Conservation (phyloP, 768 basidiomycete species). For the Phylloporus scabripes region DNA sequence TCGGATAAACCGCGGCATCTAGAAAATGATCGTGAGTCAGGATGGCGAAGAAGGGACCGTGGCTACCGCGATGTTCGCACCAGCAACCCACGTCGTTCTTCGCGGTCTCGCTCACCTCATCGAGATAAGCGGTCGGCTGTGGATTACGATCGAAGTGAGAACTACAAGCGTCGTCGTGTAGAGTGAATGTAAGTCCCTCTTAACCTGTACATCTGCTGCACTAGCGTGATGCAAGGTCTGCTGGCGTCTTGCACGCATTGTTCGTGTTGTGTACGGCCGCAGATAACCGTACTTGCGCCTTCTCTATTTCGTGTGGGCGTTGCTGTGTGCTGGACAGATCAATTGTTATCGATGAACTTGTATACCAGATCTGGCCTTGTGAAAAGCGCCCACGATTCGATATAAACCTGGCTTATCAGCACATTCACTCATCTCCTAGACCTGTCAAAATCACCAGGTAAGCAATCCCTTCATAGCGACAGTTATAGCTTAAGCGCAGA, state of each 20-base stretch:
- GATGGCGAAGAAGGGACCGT: slow-evolving; percentile 15
- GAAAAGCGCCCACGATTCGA: not conserved
- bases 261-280: no score
- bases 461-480: slow-evolving; percentile 5
- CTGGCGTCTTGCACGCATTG: not conserved
- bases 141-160: slow-evolving; percentile 30
- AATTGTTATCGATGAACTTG: slow-evolving; percentile 17
- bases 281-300: slow-evolving; percentile 1
- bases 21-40: slow-evolving; percentile 20
- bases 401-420: slow-evolving; percentile 12
- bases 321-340: slow-evolving; percentile 4
- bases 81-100: slow-evolving; percentile 24
- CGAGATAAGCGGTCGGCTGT: slow-evolving; percentile 19
- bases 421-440: not conserved
- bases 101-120: slow-evolving; percentile 32
- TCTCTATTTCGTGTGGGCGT: not conserved
- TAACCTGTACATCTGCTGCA: slow-evolving; percentile 4
- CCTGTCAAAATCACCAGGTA: slow-evolving; percentile 16
- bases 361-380: not conserved
- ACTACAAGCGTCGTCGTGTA: slow-evolving; percentile 50
- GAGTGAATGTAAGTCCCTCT: slow-evolving; percentile 36
- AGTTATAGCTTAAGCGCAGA: not conserved
- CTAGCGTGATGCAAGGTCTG: not conserved
- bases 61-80: slow-evolving; percentile 15
- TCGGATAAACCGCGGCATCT: slow-evolving; percentile 21